Evolutionary conservation across 169 alveolate species (phyloP), one percentile per base, ranked within the genome.

Genomic region (Plasmodium falciparum): DNA sequence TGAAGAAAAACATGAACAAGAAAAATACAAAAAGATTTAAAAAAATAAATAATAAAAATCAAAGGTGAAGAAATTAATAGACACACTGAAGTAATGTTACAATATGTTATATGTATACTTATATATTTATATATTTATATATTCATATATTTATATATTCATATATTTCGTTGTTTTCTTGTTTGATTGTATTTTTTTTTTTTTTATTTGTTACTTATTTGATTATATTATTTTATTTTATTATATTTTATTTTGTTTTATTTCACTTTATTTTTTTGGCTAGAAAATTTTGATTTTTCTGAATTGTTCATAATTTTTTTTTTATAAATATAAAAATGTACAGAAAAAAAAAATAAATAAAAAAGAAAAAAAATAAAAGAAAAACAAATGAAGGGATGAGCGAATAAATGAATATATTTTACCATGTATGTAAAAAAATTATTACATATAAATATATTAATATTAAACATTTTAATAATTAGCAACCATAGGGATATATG

Each of bases 231-330:
- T 26, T 26, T 26, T 26, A 7, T 15, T n/a, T 63, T 65, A 45
- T 63, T 66, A 11, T 63, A 7, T 22, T 17, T 49, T 45, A 33
- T 76, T 76, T 63, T 26, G 3, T 15, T n/a, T 63, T 65, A 45
- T 63, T 66, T 20, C 47, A 7, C 13, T 17, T 49, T 45, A 33
- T 76, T 76, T 76, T 65, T 63, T 63, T 49, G 49, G 13, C 17
- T 20, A 39, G 47, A 26, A 59, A 74, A 22, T 39, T 39, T 15
- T 59, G 20, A 74, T 12, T 59, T n/a, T 39, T 74, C 39, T 74
- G 88, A 74, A 20, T 50, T 61, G 74, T 59, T 74, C 88, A 74
- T 74, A 74, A 59, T 74, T 74, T 74, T 56, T 56, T 58, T 73
- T 73, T 58, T 73, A 62, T 9, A 33, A 15, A 50, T 50, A 8